phyloP scores from a whole-genome alignment of 1,139 yeast genomes.

The Yamadazyma membranifaciens region DNA sequence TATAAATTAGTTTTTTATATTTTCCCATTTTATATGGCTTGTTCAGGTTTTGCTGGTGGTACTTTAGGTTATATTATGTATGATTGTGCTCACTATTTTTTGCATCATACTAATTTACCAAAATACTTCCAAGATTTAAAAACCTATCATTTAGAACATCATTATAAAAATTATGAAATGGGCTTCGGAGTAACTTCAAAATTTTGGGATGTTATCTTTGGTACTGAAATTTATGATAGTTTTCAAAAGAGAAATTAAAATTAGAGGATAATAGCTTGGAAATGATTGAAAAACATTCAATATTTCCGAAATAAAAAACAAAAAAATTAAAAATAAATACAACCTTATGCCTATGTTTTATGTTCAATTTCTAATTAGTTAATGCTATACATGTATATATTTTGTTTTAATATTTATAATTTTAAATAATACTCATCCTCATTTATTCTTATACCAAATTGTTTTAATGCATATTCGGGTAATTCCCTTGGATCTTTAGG shows the following conservation, averaged over 20 bases:
- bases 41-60: slow-evolving; percentile 83
- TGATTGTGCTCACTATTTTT: slow-evolving; percentile 80
- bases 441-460: slow-evolving; percentile 12
- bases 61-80: slow-evolving; percentile 88
- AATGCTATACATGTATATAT: slow-evolving; percentile 1
- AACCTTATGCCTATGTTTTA: background rate
- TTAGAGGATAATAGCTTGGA: background rate
- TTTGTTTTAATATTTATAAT: slow-evolving; percentile 2
- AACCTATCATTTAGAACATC: slow-evolving; percentile 93
- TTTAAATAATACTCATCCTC: slow-evolving; percentile 7
- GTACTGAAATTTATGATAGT: slow-evolving; percentile 53
- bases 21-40: slow-evolving; percentile 48
- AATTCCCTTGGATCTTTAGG: slow-evolving; percentile 1
- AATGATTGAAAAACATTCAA: background rate
- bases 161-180: slow-evolving; percentile 91
- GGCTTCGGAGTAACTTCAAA: slow-evolving; percentile 95
- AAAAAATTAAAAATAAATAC: background rate
- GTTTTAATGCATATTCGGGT: slow-evolving; percentile 6
- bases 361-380: background rate
- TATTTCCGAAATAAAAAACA: background rate
- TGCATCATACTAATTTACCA: slow-evolving; percentile 87
- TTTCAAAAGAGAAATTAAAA: slow-evolving; percentile 30
- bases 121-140: slow-evolving; percentile 71
- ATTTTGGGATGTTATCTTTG: slow-evolving; percentile 92
- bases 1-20: slow-evolving; percentile 36